Evolutionary conservation across 768 basidiomycete species (phyloP).

Genomic region (Amanita pseudoporphyria): DNA sequence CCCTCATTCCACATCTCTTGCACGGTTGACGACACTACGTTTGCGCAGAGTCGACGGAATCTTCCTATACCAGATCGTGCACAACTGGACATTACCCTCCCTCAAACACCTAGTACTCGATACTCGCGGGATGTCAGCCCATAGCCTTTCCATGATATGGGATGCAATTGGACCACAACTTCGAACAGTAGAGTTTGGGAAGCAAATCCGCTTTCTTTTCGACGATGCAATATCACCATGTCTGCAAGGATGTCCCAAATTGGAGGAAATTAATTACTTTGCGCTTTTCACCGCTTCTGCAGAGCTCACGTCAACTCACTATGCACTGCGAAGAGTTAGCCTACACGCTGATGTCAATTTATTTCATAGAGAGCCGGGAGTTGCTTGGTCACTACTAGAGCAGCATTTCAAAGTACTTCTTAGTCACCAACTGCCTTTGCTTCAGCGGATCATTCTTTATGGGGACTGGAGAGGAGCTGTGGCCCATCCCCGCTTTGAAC

Average conservation of each 20-base stretch:
- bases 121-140: slow-evolving; percentile 22
- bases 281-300: slow-evolving; percentile 37
- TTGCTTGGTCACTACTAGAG: slow-evolving; percentile 31
- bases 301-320: slow-evolving; percentile 13
- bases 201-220: slow-evolving; percentile 42
- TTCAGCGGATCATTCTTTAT: slow-evolving; percentile 36
- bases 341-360: slow-evolving; percentile 41
- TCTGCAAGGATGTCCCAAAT: slow-evolving; percentile 33
- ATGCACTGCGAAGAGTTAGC: slow-evolving; percentile 34
- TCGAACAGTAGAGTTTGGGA: slow-evolving; percentile 47
- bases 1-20: slow-evolving; percentile 25
- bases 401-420: slow-evolving; percentile 39
- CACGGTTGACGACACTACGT: slow-evolving; percentile 43
- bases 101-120: slow-evolving; percentile 45
- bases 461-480: slow-evolving; percentile 42
- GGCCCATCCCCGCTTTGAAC: slow-evolving; percentile 26
- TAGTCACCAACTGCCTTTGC: slow-evolving; percentile 31
- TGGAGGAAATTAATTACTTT: slow-evolving; percentile 47
- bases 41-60: slow-evolving; percentile 38
- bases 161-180: slow-evolving; percentile 39
- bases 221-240: slow-evolving; percentile 37
- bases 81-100: slow-evolving; percentile 42
- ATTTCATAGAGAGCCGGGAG: slow-evolving; percentile 25
- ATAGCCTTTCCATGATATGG: slow-evolving; percentile 38
- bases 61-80: slow-evolving; percentile 37